phyloP scores from a whole-genome alignment of 1,284 basidiomycete genomes.

The Pisolithus thermaeus region DNA sequence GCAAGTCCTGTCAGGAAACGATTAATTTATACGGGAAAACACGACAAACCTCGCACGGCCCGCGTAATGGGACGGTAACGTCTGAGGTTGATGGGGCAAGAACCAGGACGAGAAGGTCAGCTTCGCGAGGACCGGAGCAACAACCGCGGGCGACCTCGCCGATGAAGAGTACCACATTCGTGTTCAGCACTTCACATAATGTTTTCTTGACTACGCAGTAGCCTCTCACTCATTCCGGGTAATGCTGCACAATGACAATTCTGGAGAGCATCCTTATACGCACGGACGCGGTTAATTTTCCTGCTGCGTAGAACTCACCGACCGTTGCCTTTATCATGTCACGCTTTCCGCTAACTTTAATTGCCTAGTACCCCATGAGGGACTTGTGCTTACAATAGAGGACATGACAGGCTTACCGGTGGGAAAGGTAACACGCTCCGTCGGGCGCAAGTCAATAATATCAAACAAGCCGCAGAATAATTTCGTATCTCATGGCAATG shows the following conservation, averaged over 20 bases:
- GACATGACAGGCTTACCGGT: conserved; percentile 10
- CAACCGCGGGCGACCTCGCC: conserved; percentile 29
- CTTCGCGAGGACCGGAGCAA: conserved; percentile 24
- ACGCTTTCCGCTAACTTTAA: conserved; percentile 23
- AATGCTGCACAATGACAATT: conserved; percentile 30
- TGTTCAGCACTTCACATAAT: conserved; percentile 5
- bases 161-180: conserved; percentile 26
- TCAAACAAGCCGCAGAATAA: conserved; percentile 35
- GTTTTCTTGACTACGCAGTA: background rate
- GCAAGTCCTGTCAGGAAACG: conserved; percentile 1
- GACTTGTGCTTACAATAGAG: background rate
- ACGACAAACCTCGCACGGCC: conserved; percentile 27
- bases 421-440: conserved; percentile 30
- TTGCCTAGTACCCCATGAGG: conserved; percentile 6
- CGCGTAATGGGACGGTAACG: conserved; percentile 31
- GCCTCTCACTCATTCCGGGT: conserved; percentile 25
- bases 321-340: conserved; percentile 18
- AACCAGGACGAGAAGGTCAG: conserved; percentile 21
- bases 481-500: conserved; percentile 39
- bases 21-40: background rate
- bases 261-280: conserved; percentile 34
- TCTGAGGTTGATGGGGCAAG: conserved; percentile 27
- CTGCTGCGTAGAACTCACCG: conserved; percentile 27
- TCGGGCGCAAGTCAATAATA: conserved; percentile 34
- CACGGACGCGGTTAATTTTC: conserved; percentile 26